A percentile compares a stretch with the other conserved stretches of the same genome.
phyloP scores from a whole-genome alignment of 192 early-diverging fungal species.

The Backusella mclennaniae region DNA sequence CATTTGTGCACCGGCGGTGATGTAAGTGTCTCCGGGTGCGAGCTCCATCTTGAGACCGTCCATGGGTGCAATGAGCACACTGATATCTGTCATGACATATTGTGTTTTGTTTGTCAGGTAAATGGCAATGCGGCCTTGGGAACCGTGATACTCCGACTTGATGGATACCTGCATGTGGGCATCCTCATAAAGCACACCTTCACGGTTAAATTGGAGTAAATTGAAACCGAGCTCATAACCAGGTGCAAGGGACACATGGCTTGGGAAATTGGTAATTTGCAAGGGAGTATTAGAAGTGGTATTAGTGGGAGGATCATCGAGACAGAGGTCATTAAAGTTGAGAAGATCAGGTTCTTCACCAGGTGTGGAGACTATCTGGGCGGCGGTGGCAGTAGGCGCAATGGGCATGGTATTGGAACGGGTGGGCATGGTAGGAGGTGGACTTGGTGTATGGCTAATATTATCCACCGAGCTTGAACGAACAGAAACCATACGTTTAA shows the following conservation, averaged over 20 bases:
- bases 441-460: not conserved
- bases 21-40: slow-evolving; percentile 41
- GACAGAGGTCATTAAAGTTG: slow-evolving; percentile 35
- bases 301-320: not conserved
- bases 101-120: slow-evolving; percentile 91
- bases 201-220: slow-evolving; percentile 62
- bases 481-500: slow-evolving; percentile 35
- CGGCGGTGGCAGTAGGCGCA: not conserved
- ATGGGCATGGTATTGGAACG: slow-evolving; percentile 7
- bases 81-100: slow-evolving; percentile 60
- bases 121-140: slow-evolving; percentile 85
- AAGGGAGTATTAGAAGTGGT: slow-evolving; percentile 17
- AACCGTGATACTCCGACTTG: slow-evolving; percentile 91
- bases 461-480: slow-evolving; percentile 17
- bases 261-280: slow-evolving; percentile 27
- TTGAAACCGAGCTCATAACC: slow-evolving; percentile 56
- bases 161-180: slow-evolving; percentile 85
- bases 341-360: slow-evolving; percentile 29
- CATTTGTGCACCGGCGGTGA: slow-evolving; percentile 69
- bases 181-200: slow-evolving; percentile 95
- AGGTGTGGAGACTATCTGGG: not conserved
- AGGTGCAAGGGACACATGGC: slow-evolving; percentile 44
- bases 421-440: not conserved
- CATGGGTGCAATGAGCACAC: slow-evolving; percentile 51
- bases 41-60: slow-evolving; percentile 48